Percentiles rank a stretch among this genome's conserved stretches.
Evolutionary conservation across 306 rosid species (phyloP).

Genomic region (Fagus sylvatica): DNA sequence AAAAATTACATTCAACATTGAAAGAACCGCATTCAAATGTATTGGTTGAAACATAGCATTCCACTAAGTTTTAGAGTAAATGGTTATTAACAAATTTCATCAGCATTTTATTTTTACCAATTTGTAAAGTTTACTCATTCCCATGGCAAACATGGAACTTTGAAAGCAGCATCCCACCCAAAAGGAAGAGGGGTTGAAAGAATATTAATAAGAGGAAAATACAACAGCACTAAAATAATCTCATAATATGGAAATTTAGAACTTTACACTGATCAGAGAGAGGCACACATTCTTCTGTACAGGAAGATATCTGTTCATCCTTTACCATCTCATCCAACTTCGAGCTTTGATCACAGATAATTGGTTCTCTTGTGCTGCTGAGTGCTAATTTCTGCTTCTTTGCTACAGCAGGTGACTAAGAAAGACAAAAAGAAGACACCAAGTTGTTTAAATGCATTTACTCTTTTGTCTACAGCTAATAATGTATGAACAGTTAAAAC

Average conservation of each 20-base stretch:
- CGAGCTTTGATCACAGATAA: slow-evolving; percentile 29
- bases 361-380: slow-evolving; percentile 29
- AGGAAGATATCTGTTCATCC: slow-evolving; percentile 35
- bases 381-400: slow-evolving; percentile 41
- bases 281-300: slow-evolving; percentile 23
- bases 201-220: background rate
- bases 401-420: slow-evolving; percentile 39
- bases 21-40: background rate
- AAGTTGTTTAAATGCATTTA: background rate
- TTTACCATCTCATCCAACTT: slow-evolving; percentile 31
- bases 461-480: background rate
- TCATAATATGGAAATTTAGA: slow-evolving; percentile 20
- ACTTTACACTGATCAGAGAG: slow-evolving; percentile 36
- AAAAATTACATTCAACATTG: background rate
- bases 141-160: background rate
- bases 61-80: background rate
- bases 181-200: background rate
- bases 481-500: background rate
- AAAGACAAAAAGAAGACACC: slow-evolving; percentile 10
- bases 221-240: background rate
- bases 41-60: background rate
- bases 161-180: background rate
- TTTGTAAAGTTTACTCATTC: background rate
- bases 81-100: background rate
- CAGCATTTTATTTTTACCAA: background rate